Base-by-base conservation (phyloP, 2,329 filamentous ascomycete species). In the Aspergillus texensis region DNA sequence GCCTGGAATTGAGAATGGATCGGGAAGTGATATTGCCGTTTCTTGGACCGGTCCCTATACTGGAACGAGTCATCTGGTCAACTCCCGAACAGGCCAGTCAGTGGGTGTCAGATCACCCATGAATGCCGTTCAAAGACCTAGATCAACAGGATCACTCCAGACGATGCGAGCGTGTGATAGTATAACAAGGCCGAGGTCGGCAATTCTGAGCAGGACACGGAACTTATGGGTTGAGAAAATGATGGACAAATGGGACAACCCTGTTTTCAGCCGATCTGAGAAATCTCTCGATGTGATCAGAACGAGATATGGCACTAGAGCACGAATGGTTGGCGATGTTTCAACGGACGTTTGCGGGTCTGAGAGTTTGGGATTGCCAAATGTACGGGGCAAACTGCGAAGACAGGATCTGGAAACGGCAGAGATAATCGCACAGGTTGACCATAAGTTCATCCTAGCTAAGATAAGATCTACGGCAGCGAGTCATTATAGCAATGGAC, bases 361-460 rank as follows among this genome's bases (percentile, higher is more conserved):
- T 48, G 68, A 69, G 48, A 64, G 58, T 36, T 61, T 68, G 39
- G 68, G 67, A 63, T 50, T 77, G 71, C 65, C 70, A 60, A 72
- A 71, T 70, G 71, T 73, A 65, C 71, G 65, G 36, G 75, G 74
- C 5, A 78, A 72, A 62, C 66, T 97, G 1, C 91, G 89, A 0
- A 91, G 89, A 67, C 71, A 80, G 5, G 84, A 83, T 0, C 79
- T 97, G 10, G 74, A 76, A 1, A 73, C 78, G 9, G 91, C 91
- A 0, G 79, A 85, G 56, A 82, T 97, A 0, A 85, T 99, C 48
- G 84, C 88, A 0, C 95, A 99, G 72, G 90, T 99, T 1, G 94
- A 98, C 74, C 84, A 82, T 16, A 99, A 99, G 75, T 99, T 96
- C 73, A 90, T 99, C 19, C 79, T 99, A 0, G 82, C 88, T 26